Conservation (phyloP, 2,329 filamentous ascomycete genomes). For the Botrytis medusae region DNA sequence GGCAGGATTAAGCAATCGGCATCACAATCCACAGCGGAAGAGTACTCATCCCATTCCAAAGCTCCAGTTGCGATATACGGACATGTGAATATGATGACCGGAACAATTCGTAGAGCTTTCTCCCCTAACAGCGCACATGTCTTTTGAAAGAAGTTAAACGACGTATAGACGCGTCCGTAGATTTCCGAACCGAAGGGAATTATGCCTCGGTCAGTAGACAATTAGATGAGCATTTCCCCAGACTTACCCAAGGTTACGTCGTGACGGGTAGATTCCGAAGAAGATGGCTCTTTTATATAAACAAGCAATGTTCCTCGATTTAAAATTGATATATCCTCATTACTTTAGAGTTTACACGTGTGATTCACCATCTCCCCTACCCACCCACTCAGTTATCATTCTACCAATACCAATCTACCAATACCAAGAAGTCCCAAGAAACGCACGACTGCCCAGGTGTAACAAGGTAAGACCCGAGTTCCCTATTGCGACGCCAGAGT, state of each 20-base stretch:
- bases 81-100: constrained; percentile 8
- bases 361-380: not conserved
- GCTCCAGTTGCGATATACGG: not conserved
- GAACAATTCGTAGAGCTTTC: not conserved
- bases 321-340: not conserved
- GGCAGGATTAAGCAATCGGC: not conserved
- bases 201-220: not conserved
- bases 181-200: not conserved
- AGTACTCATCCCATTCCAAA: not conserved
- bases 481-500: not conserved
- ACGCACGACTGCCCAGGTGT: constrained; percentile 13
- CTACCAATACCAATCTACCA: not conserved
- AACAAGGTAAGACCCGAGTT: constrained; percentile 15
- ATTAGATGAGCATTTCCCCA: not conserved
- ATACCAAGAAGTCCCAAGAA: not conserved
- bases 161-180: not conserved
- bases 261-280: not conserved
- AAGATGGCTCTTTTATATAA: not conserved
- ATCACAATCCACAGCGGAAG: not conserved
- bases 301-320: not conserved
- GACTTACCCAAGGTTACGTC: not conserved
- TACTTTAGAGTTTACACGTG: not conserved
- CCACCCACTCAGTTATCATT: not conserved
- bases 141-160: not conserved
- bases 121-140: not conserved